Evolutionary conservation across 1,284 basidiomycete species (phyloP), one percentile per base, ranked within the genome.

Genomic region (Violaceomyces palustris): DNA sequence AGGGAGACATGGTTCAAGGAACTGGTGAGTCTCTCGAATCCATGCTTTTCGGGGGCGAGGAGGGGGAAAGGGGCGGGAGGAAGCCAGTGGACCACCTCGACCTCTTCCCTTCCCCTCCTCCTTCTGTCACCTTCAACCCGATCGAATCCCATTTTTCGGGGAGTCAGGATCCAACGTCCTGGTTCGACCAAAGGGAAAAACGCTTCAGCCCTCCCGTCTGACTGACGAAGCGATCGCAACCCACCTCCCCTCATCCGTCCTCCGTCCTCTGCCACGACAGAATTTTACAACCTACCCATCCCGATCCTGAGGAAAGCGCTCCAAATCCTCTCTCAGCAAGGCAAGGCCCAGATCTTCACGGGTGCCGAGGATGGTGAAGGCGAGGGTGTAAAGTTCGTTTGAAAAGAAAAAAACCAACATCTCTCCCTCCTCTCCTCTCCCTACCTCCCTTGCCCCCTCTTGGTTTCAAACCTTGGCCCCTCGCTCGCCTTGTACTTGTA

Each of bases 331-430:
- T 74, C 76, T 39, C 76, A 76, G 45, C 71, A 75, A 35, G 77
- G 76, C 21, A 78, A 78, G 52, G 78, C 78, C n/a, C 77, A 78
- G 56, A 69, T 79, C 24, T 73, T 80, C 61, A 69, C 63, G 14
- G 71, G 71, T 4, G 37, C 64, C 0, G 77, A 77, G 4, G 74
- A 75, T 22, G 76, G 75, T 1, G 61, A 66, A 14, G 58, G 53
- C 3, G 76, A 78, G 42, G 78, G 78, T 52, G 78, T 79, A 43
- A 74, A 78, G 51, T 79, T 79, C 47, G 71, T 77, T 8, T 75
- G 47, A 57, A 10, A 28, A 9, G 27, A 10, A 10, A 10, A 28
- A 28, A n/a, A 28, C 9, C 10, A 9, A 10, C 9, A 9, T n/a
- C 9, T 28, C 27, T n/a, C 9, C 27, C n/a, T n/a, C 9, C 27